A percentile compares a stretch with the other conserved stretches of the same genome.
Evolutionary conservation across 1,284 basidiomycete genomes (phyloP).

Genomic region (Puccinia polysora): DNA sequence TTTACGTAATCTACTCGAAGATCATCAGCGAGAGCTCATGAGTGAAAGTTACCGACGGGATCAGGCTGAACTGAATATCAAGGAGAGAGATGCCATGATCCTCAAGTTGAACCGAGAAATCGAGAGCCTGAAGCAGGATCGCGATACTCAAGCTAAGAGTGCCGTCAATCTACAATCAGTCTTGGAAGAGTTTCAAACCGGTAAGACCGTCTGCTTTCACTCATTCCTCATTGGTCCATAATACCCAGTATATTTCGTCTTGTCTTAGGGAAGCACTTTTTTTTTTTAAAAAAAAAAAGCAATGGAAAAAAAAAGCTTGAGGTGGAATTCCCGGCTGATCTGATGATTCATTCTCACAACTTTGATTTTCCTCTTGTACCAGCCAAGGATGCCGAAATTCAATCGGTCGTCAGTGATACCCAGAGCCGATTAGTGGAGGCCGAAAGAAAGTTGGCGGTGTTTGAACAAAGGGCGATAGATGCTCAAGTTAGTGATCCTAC

Average conservation of each 20-base stretch:
- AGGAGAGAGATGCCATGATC: slow-evolving; percentile 63
- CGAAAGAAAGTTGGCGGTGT: slow-evolving; percentile 73
- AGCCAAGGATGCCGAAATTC: slow-evolving; percentile 59
- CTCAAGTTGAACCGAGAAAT: slow-evolving; percentile 63
- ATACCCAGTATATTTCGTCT: not conserved
- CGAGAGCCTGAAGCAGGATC: slow-evolving; percentile 59
- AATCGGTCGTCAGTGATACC: slow-evolving; percentile 73
- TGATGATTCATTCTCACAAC: slow-evolving; percentile 38
- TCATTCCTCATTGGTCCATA: slow-evolving; percentile 5
- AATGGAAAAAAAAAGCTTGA: not conserved
- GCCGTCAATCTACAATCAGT: slow-evolving; percentile 82
- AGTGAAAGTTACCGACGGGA: slow-evolving; percentile 70
- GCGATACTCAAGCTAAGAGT: slow-evolving; percentile 69
- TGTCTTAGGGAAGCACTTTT: not conserved
- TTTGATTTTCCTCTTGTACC: slow-evolving; percentile 8
- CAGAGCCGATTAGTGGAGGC: slow-evolving; percentile 68
- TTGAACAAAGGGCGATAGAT: slow-evolving; percentile 73
- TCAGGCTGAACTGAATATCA: slow-evolving; percentile 60
- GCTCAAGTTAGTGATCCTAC: slow-evolving; percentile 82
- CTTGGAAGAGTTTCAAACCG: slow-evolving; percentile 85
- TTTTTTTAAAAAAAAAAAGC: not conserved
- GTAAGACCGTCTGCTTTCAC: slow-evolving; percentile 60
- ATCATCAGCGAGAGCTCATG: slow-evolving; percentile 74
- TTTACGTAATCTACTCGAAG: slow-evolving; percentile 74
- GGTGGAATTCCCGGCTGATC: too few relatives aligned